Percentiles rank a stretch among this genome's conserved stretches.
phyloP scores from a whole-genome alignment of 2,329 filamentous ascomycete species.

The Fusarium verticillioides region DNA sequence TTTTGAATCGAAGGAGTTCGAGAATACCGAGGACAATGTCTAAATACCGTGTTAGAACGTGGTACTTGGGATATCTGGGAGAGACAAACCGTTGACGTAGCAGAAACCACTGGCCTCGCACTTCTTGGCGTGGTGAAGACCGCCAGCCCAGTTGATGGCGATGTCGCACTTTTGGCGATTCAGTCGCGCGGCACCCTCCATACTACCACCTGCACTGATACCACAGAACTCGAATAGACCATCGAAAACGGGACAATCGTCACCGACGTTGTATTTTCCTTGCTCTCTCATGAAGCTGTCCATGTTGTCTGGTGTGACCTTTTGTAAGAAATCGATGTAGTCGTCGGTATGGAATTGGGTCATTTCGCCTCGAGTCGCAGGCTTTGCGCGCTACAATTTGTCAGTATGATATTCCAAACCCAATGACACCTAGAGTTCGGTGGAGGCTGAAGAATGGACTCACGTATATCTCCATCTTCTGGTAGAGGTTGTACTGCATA shows the following conservation, averaged over 20 bases:
- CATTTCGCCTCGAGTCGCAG: constrained; percentile 89
- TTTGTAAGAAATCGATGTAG: constrained; percentile 94
- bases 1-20: constrained; percentile 88
- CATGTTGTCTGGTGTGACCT: constrained; percentile 99
- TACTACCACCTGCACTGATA: constrained; percentile 91
- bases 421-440: background rate
- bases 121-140: constrained; percentile 97
- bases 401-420: constrained; percentile 40
- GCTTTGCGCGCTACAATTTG: constrained; percentile 76
- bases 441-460: constrained; percentile 53
- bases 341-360: constrained; percentile 94
- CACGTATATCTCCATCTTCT: constrained; percentile 96
- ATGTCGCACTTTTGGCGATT: constrained; percentile 95
- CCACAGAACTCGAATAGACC: constrained; percentile 97
- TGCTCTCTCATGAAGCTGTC: constrained; percentile 92
- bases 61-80: background rate
- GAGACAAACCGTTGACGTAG: constrained; percentile 89
- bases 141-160: constrained; percentile 97
- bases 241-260: constrained; percentile 97
- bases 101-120: constrained; percentile 96
- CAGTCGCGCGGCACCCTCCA: constrained; percentile 91
- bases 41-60: constrained; percentile 53
- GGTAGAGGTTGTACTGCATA: constrained; percentile 94
- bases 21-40: constrained; percentile 96
- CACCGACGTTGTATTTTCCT: constrained; percentile 91